phyloP scores from a whole-genome alignment of 148 eudicot genomes.

The Cornus suecica region DNA sequence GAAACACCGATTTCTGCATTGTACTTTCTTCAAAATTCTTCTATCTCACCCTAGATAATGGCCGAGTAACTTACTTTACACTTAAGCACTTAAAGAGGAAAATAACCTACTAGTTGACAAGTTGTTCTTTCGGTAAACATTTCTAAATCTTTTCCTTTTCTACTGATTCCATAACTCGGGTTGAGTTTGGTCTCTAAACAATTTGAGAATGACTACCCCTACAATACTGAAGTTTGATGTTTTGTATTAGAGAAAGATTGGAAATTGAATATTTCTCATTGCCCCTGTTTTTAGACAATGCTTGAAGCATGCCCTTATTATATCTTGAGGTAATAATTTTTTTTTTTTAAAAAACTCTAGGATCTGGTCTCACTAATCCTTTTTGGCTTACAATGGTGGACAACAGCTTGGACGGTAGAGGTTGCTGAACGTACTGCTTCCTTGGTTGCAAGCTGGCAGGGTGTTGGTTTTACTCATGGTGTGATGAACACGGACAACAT shows the following conservation, averaged over 20 bases:
- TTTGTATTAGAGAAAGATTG: background rate
- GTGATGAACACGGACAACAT: conserved; percentile 98
- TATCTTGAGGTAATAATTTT: background rate
- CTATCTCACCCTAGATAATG: no score
- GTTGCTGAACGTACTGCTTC: conserved; percentile 98
- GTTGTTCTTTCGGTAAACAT: no score
- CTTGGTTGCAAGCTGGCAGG: conserved; percentile 95
- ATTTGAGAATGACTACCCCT: no score
- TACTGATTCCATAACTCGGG: no score
- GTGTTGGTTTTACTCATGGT: conserved; percentile 99
- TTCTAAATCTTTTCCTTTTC: no score
- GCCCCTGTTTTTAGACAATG: background rate
- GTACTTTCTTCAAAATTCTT: no score
- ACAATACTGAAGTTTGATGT: background rate
- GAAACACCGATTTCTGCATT: no score
- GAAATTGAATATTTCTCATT: background rate
- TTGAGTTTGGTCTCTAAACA: no score
- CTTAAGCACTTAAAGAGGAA: no score
- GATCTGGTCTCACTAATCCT: background rate
- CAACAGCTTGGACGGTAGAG: conserved; percentile 96
- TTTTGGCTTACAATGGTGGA: conserved; percentile 15
- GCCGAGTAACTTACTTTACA: no score
- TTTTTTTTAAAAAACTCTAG: background rate
- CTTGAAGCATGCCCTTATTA: background rate
- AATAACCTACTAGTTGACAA: no score